A percentile compares a stretch with the other conserved stretches of the same genome.
Conservation (phyloP, 1,284 basidiomycete genomes). For the Nidula niveotomentosa region DNA sequence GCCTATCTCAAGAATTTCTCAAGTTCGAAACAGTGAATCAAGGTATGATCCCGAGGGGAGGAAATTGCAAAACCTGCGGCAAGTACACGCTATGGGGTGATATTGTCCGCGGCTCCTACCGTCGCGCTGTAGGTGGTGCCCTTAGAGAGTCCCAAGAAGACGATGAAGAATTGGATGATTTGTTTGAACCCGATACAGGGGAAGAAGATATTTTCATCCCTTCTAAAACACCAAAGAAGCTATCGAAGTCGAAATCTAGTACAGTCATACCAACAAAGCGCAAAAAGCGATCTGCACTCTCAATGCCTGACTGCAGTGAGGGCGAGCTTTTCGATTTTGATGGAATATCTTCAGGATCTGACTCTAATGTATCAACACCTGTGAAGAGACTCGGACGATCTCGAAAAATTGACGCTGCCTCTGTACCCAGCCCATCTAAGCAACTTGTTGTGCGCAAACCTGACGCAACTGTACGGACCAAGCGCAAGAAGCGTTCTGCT, state of each 20-base stretch:
- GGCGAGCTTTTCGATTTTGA: too few relatives aligned
- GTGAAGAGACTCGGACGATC: slow-evolving; percentile 8
- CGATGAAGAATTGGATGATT: slow-evolving; percentile 16
- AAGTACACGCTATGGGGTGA: slow-evolving; percentile 71
- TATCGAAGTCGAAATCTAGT: too few relatives aligned
- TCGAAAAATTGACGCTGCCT: slow-evolving; percentile 6
- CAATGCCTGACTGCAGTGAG: too few relatives aligned
- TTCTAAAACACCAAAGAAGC: too few relatives aligned
- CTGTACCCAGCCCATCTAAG: background rate
- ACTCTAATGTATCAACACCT: background rate
- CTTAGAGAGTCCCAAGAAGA: slow-evolving; percentile 24
- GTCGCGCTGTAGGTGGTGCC: slow-evolving; percentile 42
- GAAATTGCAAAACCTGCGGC: slow-evolving; percentile 57
- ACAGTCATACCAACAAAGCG: too few relatives aligned
- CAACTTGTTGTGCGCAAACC: slow-evolving; percentile 1
- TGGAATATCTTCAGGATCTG: too few relatives aligned
- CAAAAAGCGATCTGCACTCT: too few relatives aligned
- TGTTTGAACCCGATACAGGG: slow-evolving; percentile 18
- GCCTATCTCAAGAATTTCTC: slow-evolving; percentile 66
- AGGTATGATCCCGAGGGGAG: slow-evolving; percentile 62
- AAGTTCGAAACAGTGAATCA: slow-evolving; percentile 18
- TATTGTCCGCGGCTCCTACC: slow-evolving; percentile 67
- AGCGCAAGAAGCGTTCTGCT: background rate
- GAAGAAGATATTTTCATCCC: too few relatives aligned
- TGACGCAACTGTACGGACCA: slow-evolving; percentile 2